These are phyloP conservation scores for Erigeron canadensis DNA, from an alignment of 129 eudicot species.

Conservation along the genomic window DNA sequence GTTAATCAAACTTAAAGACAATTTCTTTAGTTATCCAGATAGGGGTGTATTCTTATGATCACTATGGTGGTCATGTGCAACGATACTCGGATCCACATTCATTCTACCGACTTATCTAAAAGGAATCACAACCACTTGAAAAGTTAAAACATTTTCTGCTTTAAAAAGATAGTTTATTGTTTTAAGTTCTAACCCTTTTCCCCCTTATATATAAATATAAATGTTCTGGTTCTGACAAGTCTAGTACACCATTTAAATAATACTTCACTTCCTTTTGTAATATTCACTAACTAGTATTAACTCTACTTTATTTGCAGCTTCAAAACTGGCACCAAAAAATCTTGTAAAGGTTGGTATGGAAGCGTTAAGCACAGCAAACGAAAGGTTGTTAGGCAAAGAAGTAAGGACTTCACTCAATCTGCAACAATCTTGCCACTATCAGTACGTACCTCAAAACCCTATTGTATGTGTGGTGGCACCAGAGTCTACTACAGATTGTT, in stretches of 20 bases:
- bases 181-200: neutral
- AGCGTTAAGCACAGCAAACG: constrained; percentile 24
- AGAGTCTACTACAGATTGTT: constrained; percentile 7
- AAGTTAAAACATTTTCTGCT: constrained; percentile 7
- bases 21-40: neutral
- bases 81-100: constrained; percentile 14
- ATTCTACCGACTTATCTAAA: constrained; percentile 33
- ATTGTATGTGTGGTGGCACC: constrained; percentile 28
- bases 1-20: neutral
- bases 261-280: constrained; percentile 10
- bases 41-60: constrained; percentile 2
- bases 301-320: constrained; percentile 7
- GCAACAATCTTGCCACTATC: constrained; percentile 45
- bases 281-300: neutral
- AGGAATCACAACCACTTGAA: constrained; percentile 38
- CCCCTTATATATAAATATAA: constrained; percentile 14
- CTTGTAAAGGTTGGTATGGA: constrained; percentile 30
- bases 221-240: constrained; percentile 2
- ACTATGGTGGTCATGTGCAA: neutral
- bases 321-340: constrained; percentile 34
- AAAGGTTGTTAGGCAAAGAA: constrained; percentile 25
- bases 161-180: neutral
- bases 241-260: constrained; percentile 12
- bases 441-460: constrained; percentile 41
- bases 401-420: constrained; percentile 24